phyloP scores from a whole-genome alignment of 495 filamentous ascomycete genomes.

The Podospora didyma region DNA sequence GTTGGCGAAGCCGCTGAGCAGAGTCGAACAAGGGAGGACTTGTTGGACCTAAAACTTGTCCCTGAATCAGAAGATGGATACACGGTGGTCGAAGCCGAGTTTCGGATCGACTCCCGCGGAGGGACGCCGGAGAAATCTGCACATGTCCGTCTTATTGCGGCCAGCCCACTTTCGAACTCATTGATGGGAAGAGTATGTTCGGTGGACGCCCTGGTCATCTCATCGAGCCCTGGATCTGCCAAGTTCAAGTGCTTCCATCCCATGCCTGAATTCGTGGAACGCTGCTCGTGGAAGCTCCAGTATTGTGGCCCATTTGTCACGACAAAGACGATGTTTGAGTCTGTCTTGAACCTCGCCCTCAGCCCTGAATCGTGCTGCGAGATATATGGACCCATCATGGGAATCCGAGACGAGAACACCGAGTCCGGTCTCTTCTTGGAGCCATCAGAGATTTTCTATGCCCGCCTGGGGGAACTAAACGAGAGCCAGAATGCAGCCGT shows the following conservation, averaged over 20 bases:
- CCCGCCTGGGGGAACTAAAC: conserved; percentile 28
- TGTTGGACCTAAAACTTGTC: conserved; percentile 25
- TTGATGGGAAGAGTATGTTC: conserved; percentile 24
- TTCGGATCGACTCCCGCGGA: conserved; percentile 40
- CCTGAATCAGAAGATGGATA: conserved; percentile 17
- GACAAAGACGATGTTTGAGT: conserved; percentile 44
- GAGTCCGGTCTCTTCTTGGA: conserved; percentile 5
- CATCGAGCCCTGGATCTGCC: conserved; percentile 31
- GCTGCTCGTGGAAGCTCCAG: conserved; percentile 41
- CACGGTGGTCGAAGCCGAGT: conserved; percentile 25
- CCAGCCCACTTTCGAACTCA: conserved; percentile 33
- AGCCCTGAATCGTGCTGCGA: conserved; percentile 25
- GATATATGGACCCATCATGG: conserved; percentile 29
- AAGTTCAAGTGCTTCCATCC: conserved; percentile 42
- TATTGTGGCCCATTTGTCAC: conserved; percentile 45
- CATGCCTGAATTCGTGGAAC: conserved; percentile 34
- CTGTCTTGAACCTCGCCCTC: conserved; percentile 33
- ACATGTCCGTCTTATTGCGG: conserved; percentile 40
- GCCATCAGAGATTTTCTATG: neutral
- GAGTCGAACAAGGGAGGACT: conserved; percentile 20
- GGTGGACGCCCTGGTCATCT: conserved; percentile 39
- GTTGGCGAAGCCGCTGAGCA: conserved; percentile 40
- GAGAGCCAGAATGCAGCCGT: conserved; percentile 44
- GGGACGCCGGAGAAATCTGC: conserved; percentile 30
- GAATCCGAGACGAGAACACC: too few relatives aligned